Evolutionary conservation across 805 yeast species (phyloP), one percentile per base, ranked within the genome.

Genomic region (Priceomyces castillae): DNA sequence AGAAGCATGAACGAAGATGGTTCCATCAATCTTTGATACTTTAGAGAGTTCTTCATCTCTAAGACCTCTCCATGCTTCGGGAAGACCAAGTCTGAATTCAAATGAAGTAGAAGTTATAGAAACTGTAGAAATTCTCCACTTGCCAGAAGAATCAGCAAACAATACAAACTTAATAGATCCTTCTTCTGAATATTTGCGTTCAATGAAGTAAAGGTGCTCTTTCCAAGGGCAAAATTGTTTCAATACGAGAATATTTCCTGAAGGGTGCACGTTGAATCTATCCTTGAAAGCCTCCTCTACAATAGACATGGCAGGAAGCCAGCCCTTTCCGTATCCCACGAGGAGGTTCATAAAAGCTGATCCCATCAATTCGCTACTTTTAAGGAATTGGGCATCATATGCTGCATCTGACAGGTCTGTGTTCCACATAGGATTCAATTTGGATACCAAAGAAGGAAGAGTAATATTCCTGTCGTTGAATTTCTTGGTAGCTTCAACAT

Each of bases 41-140:
- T 81, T 71, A 52, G 86, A 78, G 53, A 94, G 75, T 31, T 74
- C 86, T 23, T 86, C 92, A 61, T 94, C 99, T 61, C 99, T 81
- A 37, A 90, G 69, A n/a, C 99, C 99, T 71, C 99, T 80, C 89
- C 96, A 86, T 15, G 80, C 77, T 63, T 86, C 94, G 11, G 97
- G 97, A 46, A 94, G 74, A 23, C 96, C 85, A 64, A 79, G 78
- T 69, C 99, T 81, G 59, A 88, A 86, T 49, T 82, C 86, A 60
- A 94, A 94, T 12, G 95, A 82, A 5, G 84, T 72, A 2, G 86
- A 71, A 25, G 80, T 73, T n/a, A 83, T 74, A n/a, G 96, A 84
- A 19, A 92, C 97, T 3, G 97, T 90, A 38, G 95, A 86, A 39
- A 94, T 79, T 70, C 99, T 80, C 92, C 95, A 88, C 39, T 76